Percentiles rank a stretch among this genome's conserved stretches.
Conservation (phyloP, 164 flowering plant genomes). For the Chimonanthus salicifolius region DNA sequence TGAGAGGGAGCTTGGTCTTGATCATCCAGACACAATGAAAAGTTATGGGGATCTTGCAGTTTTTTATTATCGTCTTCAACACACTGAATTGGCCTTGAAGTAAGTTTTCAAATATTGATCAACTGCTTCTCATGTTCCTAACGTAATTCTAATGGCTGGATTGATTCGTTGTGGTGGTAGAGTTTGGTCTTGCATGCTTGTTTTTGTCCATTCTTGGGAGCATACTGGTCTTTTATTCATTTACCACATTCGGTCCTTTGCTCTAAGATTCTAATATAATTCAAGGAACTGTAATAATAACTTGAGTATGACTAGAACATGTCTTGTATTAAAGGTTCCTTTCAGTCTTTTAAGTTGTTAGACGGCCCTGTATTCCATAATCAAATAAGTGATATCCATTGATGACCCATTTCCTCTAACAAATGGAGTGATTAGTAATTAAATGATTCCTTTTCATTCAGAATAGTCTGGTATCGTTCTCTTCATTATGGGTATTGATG, state of each 20-base stretch:
- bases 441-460: too few relatives aligned
- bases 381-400: too few relatives aligned
- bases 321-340: too few relatives aligned
- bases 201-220: not conserved
- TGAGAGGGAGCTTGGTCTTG: conserved; percentile 97
- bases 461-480: too few relatives aligned
- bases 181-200: not conserved
- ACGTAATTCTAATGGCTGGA: not conserved
- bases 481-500: too few relatives aligned
- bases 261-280: too few relatives aligned
- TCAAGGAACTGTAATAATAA: too few relatives aligned
- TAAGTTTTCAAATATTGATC: conserved; percentile 29
- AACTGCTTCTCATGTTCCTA: not conserved
- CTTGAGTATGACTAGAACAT: too few relatives aligned
- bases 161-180: not conserved
- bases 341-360: too few relatives aligned
- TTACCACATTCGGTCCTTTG: not conserved
- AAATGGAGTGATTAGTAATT: too few relatives aligned
- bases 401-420: too few relatives aligned
- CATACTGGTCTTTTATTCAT: not conserved
- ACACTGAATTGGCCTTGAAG: conserved; percentile 91
- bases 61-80: conserved; percentile 91
- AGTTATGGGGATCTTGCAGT: conserved; percentile 97
- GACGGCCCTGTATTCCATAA: too few relatives aligned
- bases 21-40: conserved; percentile 98